Conservation (phyloP, 225 moss, liverwort and hornwort genomes). For the Antitrichia curtipendula region DNA sequence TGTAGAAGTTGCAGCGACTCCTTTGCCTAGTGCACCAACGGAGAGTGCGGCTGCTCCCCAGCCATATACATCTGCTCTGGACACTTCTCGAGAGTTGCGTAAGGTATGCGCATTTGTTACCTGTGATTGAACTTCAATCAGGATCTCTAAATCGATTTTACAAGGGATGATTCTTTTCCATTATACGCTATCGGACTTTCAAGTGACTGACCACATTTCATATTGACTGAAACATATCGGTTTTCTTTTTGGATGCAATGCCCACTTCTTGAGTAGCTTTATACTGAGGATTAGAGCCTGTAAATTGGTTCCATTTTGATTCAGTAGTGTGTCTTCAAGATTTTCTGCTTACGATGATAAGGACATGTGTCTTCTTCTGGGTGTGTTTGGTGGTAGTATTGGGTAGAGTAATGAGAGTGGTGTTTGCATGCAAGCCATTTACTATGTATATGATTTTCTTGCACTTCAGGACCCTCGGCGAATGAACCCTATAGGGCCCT, state of each 20-base stretch:
- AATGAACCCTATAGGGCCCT: slow-evolving; percentile 35
- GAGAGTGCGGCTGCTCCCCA: slow-evolving; percentile 25
- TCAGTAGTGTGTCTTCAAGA: background rate
- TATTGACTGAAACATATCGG: background rate
- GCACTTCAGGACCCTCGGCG: slow-evolving; percentile 81
- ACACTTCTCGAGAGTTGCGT: slow-evolving; percentile 59
- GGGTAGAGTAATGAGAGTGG: background rate
- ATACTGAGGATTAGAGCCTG: background rate
- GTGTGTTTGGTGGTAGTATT: background rate
- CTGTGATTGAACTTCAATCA: background rate
- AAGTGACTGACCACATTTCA: background rate
- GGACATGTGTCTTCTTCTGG: background rate
- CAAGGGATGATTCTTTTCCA: background rate
- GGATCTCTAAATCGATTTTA: background rate
- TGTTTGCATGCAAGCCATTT: slow-evolving; percentile 1
- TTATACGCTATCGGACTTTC: background rate
- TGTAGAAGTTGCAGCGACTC: slow-evolving; percentile 3
- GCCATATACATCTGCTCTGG: slow-evolving; percentile 28
- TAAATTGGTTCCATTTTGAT: background rate
- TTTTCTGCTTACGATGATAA: background rate
- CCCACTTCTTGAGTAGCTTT: background rate
- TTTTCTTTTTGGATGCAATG: background rate
- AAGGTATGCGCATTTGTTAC: slow-evolving; percentile 40
- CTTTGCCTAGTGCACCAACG: background rate
- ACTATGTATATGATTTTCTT: background rate